Evolutionary conservation across 257 asterid genomes (phyloP), one percentile per base, ranked within the genome.

Genomic region (Gardenia jasminoides): DNA sequence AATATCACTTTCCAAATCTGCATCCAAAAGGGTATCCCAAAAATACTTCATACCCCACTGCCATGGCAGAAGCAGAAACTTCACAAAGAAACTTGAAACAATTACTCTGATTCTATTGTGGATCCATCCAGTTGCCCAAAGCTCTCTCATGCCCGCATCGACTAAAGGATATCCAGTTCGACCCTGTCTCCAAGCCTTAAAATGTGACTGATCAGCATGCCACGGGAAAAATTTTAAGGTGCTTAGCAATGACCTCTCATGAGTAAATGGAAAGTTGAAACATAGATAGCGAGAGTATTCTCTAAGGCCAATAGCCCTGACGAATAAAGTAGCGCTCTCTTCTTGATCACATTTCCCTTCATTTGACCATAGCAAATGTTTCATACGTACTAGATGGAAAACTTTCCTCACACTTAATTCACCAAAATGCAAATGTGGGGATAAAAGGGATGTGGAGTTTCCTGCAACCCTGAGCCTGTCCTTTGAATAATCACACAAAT

Each of bases 11-110:
- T 95, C 99, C 88, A 95, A 81, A 78, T 95, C 98, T 1, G 99
- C 98, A 78, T 95, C 99, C 76, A 95, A 87, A 54, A 93, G 98
- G 31, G 98, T 92, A 79, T 94, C 99, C 99, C 99, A 94, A 19
- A 94, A 94, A 75, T 95, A 95, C 83, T 89, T 93, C 97, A 95
- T 93, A 69, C 99, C 99, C 99, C 99, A 93, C 74, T 91, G 97
- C 98, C 99, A 95, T 7, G 99, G 98, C 24, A 93, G 78, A 81
- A 93, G 91, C 70, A 95, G 86, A 83, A 95, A 88, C 86, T 95
- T 93, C 65, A 94, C 99, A 67, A 76, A 93, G 83, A 94, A 94
- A 76, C 99, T 87, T 19, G 97, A 89, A 39, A 93, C 98, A 16
- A 95, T 89, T 43, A 93, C 92, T 80, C 98, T 81, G 67, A 93